A percentile compares a stretch with the other conserved stretches of the same genome.
These are phyloP conservation scores for Dactylellina drechsleri DNA, from an alignment of 2,329 filamentous ascomycete genomes.

Conservation along the genomic window DNA sequence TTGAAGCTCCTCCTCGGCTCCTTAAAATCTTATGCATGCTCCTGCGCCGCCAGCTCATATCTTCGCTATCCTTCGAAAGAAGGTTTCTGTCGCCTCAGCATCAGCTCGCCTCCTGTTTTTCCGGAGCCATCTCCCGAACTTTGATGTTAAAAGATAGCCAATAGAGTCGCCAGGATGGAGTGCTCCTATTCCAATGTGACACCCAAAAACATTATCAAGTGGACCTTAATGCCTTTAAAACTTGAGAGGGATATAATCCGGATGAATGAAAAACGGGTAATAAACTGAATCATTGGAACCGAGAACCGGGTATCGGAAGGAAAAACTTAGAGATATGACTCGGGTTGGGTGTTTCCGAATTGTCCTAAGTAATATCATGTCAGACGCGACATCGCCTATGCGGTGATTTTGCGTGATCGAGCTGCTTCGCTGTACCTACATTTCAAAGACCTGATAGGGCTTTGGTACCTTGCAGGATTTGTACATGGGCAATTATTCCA, in stretches of 20 bases:
- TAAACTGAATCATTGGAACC: slow-evolving; percentile 20
- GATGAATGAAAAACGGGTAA: slow-evolving; percentile 6
- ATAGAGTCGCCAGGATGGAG: slow-evolving; percentile 20
- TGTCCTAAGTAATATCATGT: slow-evolving; percentile 21
- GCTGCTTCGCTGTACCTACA: not conserved
- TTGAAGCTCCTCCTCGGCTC: slow-evolving; percentile 24
- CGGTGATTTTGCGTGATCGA: slow-evolving; percentile 50
- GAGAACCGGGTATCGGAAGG: slow-evolving; percentile 35
- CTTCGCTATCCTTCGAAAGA: slow-evolving; percentile 11
- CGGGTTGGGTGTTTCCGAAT: slow-evolving; percentile 32
- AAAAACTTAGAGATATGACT: slow-evolving; percentile 28
- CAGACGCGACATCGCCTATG: slow-evolving; percentile 25
- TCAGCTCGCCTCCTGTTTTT: slow-evolving; percentile 43
- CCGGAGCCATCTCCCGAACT: slow-evolving; percentile 34
- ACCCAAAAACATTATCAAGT: slow-evolving; percentile 15
- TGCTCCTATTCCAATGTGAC: slow-evolving; percentile 47
- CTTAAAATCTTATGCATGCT: slow-evolving; percentile 43
- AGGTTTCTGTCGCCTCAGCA: slow-evolving; percentile 36
- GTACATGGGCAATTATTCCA: slow-evolving; percentile 1
- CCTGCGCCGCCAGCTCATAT: slow-evolving; percentile 53
- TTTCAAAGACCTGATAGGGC: no score
- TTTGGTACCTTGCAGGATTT: slow-evolving; percentile 14
- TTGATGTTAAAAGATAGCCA: slow-evolving; percentile 31
- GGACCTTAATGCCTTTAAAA: slow-evolving; percentile 13
- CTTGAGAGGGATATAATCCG: slow-evolving; percentile 7